Base-by-base conservation (phyloP, 2,329 filamentous ascomycete species). In the Grosmannia clavigera region DNA sequence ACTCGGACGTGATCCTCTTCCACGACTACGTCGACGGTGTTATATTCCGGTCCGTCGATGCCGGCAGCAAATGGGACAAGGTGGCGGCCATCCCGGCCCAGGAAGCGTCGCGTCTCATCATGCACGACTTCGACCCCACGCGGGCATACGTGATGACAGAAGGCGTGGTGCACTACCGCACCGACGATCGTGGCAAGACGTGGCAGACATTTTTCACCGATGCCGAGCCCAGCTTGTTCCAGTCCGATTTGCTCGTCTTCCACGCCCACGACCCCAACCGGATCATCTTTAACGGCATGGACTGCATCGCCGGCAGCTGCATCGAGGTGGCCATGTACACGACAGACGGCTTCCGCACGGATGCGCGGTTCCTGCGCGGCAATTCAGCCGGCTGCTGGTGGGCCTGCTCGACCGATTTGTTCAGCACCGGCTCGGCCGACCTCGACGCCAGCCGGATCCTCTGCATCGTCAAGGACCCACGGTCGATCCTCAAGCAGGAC, bases 251-350 rank as follows among this genome's bases (percentile, higher is more conserved):
- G 72, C 77, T 97, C 65, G 78, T 78, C 65, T 99, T 96, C 74
- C 90, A 97, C 72, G 90, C 90, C 59, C 78, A 75, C 64, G 90
- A 99, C 71, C 83, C 87, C 27, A 83, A 92, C 68, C 90, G 89
- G 74, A 88, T 97, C 64, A 82, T 99, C 63, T 90, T 94, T 75
- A 87, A 92, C 70, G 84, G 85, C 69, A 83, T 86, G 77, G 77
- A 84, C 63, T 92, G 88, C 70, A 73, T 79, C 22, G 78, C 81
- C 53, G 76, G 82, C 31, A 81, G 82, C 67, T 90, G 87, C 71
- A 76, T 81, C 62, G 82, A 86, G 68, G 73, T 81, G 61, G 76
- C 81, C 59, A 76, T 78, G 69, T 96, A 96, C 71, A 97, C 94
- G 3, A 85, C 80, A 16, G 87, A 97, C 72, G 90, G 90, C 65